These are phyloP conservation scores for Isatis lusitanica DNA, from an alignment of 441 rosid genomes.

Conservation along the genomic window DNA sequence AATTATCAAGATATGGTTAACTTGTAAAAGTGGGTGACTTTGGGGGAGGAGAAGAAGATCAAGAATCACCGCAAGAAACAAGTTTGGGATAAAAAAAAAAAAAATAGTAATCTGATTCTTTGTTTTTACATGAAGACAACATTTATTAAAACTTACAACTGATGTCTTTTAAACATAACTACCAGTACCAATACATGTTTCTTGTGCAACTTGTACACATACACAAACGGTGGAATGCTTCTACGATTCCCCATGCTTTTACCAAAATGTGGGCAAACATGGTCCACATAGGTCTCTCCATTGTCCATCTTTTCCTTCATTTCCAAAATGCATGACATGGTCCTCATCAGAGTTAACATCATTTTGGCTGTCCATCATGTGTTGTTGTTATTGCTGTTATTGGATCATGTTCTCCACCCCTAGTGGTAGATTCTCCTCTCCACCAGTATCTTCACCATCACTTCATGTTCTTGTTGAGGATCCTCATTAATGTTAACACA, in stretches of 20 bases:
- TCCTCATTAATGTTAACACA: no score
- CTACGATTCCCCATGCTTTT: not conserved
- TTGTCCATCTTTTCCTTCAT: no score
- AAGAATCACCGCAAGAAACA: slow-evolving; percentile 17
- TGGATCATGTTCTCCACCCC: no score
- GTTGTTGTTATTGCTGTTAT: no score
- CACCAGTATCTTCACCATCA: no score
- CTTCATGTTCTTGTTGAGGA: no score
- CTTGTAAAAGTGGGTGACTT: slow-evolving; percentile 19
- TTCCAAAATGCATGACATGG: no score
- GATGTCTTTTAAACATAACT: not conserved
- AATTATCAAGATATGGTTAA: slow-evolving; percentile 11
- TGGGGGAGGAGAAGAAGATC: slow-evolving; percentile 1
- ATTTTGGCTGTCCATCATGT: no score
- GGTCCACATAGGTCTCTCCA: no score
- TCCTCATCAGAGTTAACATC: no score
- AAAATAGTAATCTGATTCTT: slow-evolving; percentile 21
- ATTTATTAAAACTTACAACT: not conserved
- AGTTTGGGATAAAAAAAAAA: slow-evolving; percentile 20
- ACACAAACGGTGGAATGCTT: not conserved
- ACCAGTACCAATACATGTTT: not conserved
- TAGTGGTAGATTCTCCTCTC: no score
- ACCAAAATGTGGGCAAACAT: no score
- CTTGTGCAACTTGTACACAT: not conserved
- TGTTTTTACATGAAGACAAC: slow-evolving; percentile 1